Evolutionary conservation across 1,139 yeast genomes (phyloP), one percentile per base, ranked within the genome.

Genomic region (Pichia sp.): DNA sequence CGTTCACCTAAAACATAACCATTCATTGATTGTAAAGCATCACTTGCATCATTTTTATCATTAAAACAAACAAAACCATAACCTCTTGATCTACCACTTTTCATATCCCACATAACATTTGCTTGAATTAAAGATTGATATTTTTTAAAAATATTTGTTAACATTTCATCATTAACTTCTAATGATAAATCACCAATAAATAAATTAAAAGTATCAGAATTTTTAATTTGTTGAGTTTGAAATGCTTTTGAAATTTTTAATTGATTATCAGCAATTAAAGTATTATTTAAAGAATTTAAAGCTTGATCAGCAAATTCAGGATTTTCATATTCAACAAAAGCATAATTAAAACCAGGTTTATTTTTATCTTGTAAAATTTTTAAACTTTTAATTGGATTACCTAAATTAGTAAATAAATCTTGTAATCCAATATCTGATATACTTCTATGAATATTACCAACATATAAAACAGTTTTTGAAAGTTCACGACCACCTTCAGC

Each of bases 81-180:
- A 27, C 96, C 95, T 67, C 96, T 75, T 5, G 95, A 86, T 63
- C 95, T 73, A 36, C 95, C 90, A 28, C 95, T 86, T 63, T 85
- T 90, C 95, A 87, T 87, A 66, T 89, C 96, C 96, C 96, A 88
- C 96, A 89, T 89, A 38, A 89, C 96, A 58, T 88, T 90, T 25
- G 96, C 96, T 63, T 87, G 95, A 46, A 80, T 71, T 59, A 86
- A 70, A 4, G 89, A 76, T 27, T 72, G 71, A 64, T 79, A 86
- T 48, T 71, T 70, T n/a, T 71, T 59, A 63, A 89, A 89, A 7
- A 86, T 75, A 43, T 66, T 69, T 46, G 72, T 72, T 55, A 89
- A 73, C 26, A 77, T 66, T 56, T 85, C 95, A 65, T 89, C 96
- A 61, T 86, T 83, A 38, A 89, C 84, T 58, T 89, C 96, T 9